Base-by-base conservation (phyloP, 192 early-diverging fungal species). In the Linnemannia schmuckeri region DNA sequence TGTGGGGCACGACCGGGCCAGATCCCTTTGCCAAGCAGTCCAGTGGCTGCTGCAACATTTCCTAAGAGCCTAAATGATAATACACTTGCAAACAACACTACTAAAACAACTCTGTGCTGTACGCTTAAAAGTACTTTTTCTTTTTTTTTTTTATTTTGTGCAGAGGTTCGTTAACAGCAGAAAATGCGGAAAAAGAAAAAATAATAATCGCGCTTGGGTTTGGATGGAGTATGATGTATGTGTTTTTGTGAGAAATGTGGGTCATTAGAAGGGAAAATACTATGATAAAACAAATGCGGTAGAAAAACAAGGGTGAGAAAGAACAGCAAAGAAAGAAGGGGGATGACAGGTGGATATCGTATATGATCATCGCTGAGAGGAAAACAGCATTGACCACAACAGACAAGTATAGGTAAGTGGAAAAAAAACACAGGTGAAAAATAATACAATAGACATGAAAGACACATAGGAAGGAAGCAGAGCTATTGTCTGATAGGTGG, bases 1-100 rank as follows among this genome's bases (percentile, higher is more conserved):
- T 91, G 4, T 91, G 90, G 90, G 90, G 89, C 1, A 78, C 80
- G 40, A 61, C 81, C 35, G 90, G 76, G 15, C 22, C 76, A 3
- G 82, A 84, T 41, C 82, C 82, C 4, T 84, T 84, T 71, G 76
- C 73, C 41, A 84, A 79, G 38, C 77, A 57, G 46, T 79, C 82
- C 5, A 22, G 35, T 12, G 52, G 68, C 41, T 84, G 82, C 27
- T 83, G 82, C 30, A 74, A 0, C 49, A 83, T 83, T 22, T 68
- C n/a, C 5, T 83, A 30, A 57, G 55, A 6, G 9, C 13, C 3
- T 5, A 49, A 5, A n/a, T 22, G 2, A 46, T 12, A 15, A 44
- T 12, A 46, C 12, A 46, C 44, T 13, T 15, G 44, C 44, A 12
- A 46, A 71, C 70, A 12, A 35, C 8, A 71, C 70, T 37, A 38